These are phyloP conservation scores for Talaromyces trachyspermus DNA, from an alignment of 495 filamentous ascomycete genomes.

Conservation along the genomic window DNA sequence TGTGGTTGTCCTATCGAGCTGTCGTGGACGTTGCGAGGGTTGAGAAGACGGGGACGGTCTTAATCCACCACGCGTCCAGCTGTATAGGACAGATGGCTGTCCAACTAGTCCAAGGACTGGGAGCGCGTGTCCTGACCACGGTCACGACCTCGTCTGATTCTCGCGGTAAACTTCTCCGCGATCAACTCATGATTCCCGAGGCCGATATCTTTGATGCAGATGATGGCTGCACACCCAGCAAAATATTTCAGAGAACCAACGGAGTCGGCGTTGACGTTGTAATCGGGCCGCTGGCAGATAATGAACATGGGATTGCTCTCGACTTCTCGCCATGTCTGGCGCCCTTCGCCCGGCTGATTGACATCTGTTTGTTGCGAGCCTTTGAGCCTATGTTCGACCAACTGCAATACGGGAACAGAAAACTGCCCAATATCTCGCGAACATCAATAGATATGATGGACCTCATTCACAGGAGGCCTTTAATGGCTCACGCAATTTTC, in stretches of 20 bases:
- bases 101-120: slow-evolving; percentile 27
- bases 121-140: slow-evolving; percentile 33
- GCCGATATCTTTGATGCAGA: neutral
- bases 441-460: slow-evolving; percentile 5
- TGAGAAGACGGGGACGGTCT: slow-evolving; percentile 23
- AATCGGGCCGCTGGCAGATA: neutral
- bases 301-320: neutral
- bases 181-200: neutral
- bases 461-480: neutral
- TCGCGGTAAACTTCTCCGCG: neutral
- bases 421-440: neutral
- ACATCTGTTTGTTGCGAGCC: neutral
- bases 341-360: slow-evolving; percentile 4
- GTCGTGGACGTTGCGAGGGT: slow-evolving; percentile 26
- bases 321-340: neutral
- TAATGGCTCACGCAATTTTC: slow-evolving; percentile 4
- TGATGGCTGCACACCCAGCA: neutral
- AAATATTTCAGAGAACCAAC: neutral
- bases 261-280: slow-evolving; percentile 5
- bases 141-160: slow-evolving; percentile 14
- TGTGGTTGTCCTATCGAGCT: slow-evolving; percentile 21
- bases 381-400: neutral
- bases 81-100: slow-evolving; percentile 41
- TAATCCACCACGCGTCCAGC: slow-evolving; percentile 44
- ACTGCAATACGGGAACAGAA: neutral